These are phyloP conservation scores for Fraxinus ornus DNA, from an alignment of 305 asterid species.

Conservation along the genomic window DNA sequence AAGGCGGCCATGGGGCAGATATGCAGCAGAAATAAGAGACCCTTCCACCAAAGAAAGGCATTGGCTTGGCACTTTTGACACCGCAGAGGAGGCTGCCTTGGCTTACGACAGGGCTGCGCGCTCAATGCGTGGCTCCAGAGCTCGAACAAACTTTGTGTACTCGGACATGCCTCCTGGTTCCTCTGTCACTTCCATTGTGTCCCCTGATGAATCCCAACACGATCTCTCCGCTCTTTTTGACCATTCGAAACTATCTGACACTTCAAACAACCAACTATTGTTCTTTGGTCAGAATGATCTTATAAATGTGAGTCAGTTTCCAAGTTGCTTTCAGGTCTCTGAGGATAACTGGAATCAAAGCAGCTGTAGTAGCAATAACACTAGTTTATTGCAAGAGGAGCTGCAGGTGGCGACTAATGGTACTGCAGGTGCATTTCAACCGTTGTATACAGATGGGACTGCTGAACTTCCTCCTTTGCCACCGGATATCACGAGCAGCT, in stretches of 20 bases:
- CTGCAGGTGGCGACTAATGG: slow-evolving; percentile 18
- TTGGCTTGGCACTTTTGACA: slow-evolving; percentile 88
- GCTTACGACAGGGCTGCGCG: slow-evolving; percentile 90
- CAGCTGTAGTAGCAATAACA: not conserved
- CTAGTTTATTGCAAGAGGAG: not conserved
- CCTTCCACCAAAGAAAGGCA: slow-evolving; percentile 80
- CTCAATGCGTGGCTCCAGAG: slow-evolving; percentile 71
- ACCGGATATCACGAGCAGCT: slow-evolving; percentile 74
- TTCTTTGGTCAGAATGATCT: slow-evolving; percentile 36
- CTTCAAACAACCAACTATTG: slow-evolving; percentile 19
- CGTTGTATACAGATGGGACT: not conserved
- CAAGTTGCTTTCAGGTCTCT: slow-evolving; percentile 35
- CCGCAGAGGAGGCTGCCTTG: slow-evolving; percentile 85
- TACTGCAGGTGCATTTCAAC: not conserved
- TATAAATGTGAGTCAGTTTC: slow-evolving; percentile 5
- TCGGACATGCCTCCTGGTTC: slow-evolving; percentile 91
- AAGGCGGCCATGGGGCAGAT: slow-evolving; percentile 87
- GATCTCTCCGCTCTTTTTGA: slow-evolving; percentile 40
- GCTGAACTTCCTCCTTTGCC: slow-evolving; percentile 83
- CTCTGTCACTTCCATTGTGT: slow-evolving; percentile 68
- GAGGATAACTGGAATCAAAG: slow-evolving; percentile 31
- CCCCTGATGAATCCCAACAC: slow-evolving; percentile 63
- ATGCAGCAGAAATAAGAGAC: slow-evolving; percentile 85
- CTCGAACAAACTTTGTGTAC: slow-evolving; percentile 81
- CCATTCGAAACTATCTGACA: slow-evolving; percentile 13